Evolutionary conservation across 768 basidiomycete species (phyloP).

Genomic region (Lyophyllum shimeji): DNA sequence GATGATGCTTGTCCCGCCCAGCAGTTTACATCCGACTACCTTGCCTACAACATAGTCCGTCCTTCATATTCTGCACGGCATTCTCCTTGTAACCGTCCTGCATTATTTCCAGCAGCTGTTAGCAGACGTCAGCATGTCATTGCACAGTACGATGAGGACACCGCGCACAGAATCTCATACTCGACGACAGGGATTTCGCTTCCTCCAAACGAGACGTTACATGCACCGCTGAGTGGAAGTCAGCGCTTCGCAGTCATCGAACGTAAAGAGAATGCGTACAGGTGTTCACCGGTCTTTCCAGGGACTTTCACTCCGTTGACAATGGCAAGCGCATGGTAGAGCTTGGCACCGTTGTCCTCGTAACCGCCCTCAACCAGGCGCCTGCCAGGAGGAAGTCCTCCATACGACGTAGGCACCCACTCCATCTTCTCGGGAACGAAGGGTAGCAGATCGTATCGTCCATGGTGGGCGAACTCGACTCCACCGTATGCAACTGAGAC

Average conservation of each 20-base stretch:
- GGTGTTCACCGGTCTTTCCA: conserved; percentile 71
- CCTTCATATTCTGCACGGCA: conserved; percentile 6
- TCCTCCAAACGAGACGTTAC: conserved; percentile 47
- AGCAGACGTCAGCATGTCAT: conserved; percentile 1
- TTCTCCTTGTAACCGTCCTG: neutral
- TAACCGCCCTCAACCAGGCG: conserved; percentile 72
- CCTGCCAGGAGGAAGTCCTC: conserved; percentile 56
- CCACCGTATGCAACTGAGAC: conserved; percentile 66
- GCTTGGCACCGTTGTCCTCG: conserved; percentile 62
- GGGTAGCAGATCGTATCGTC: conserved; percentile 75
- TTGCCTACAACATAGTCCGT: conserved; percentile 3
- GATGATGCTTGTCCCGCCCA: neutral
- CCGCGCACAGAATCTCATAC: conserved; percentile 50
- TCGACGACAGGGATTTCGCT: conserved; percentile 38
- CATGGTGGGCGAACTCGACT: conserved; percentile 55
- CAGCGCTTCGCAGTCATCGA: conserved; percentile 9
- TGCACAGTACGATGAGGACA: neutral
- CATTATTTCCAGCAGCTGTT: conserved; percentile 38
- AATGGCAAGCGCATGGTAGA: conserved; percentile 65
- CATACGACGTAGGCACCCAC: conserved; percentile 63
- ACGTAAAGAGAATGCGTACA: conserved; percentile 41
- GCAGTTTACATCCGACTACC: neutral
- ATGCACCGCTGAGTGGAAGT: conserved; percentile 33
- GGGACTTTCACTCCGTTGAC: conserved; percentile 60
- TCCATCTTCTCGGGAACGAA: conserved; percentile 71